These are phyloP conservation scores for Phytopythium kandeliae DNA, from an alignment of 352 stramenopile species.

Conservation along the genomic window DNA sequence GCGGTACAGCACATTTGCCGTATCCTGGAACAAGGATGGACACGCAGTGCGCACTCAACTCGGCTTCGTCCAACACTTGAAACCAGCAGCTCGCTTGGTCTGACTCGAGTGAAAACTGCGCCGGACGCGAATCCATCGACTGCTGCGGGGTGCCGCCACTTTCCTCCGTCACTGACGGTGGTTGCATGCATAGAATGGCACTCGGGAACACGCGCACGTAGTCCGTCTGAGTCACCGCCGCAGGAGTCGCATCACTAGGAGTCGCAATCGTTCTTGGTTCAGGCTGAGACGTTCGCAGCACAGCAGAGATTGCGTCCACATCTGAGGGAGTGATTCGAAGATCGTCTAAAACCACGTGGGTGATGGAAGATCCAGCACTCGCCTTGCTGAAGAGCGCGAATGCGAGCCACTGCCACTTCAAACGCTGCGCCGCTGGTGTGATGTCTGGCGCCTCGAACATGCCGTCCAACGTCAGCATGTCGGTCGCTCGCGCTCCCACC, in stretches of 20 bases:
- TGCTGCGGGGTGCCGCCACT: background rate
- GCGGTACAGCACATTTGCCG: background rate
- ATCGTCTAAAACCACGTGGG: slow-evolving; percentile 1
- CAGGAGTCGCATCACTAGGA: too few species aligned
- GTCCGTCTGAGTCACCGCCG: background rate
- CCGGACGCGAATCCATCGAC: background rate
- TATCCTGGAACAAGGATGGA: slow-evolving; percentile 1
- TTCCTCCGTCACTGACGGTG: background rate
- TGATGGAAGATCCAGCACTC: background rate
- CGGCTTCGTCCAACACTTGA: background rate
- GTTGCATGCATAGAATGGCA: background rate
- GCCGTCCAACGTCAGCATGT: slow-evolving; percentile 1
- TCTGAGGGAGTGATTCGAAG: slow-evolving; percentile 1
- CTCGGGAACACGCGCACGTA: background rate
- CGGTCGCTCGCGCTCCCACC: background rate
- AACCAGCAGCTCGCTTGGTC: background rate
- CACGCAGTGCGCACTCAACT: background rate
- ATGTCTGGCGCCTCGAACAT: background rate
- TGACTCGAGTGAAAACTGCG: background rate
- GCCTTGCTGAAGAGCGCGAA: slow-evolving; percentile 5
- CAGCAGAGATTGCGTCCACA: slow-evolving; percentile 1
- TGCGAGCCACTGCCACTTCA: slow-evolving; percentile 6
- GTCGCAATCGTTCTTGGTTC: background rate
- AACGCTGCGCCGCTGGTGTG: background rate
- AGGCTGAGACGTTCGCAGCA: background rate